Conservation (phyloP, 768 basidiomycete species). For the Albatrellus ellisii region DNA sequence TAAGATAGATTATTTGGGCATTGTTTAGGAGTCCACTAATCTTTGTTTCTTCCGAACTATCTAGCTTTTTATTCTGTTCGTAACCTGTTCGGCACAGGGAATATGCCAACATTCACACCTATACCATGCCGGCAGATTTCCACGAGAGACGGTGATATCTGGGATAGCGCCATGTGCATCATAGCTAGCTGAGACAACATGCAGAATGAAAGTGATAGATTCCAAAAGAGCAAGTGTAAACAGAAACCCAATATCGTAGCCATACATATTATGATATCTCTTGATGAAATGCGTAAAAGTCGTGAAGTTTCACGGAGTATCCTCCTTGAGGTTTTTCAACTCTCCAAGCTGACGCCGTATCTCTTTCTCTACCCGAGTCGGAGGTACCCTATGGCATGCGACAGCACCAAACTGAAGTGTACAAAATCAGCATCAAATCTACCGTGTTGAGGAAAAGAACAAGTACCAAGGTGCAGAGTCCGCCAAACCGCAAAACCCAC, state of each 20-base stretch:
- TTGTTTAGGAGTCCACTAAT: too few species aligned
- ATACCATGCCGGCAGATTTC: constrained; percentile 43
- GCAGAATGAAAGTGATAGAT: background rate
- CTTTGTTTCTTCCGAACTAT: too few species aligned
- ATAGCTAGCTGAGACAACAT: constrained; percentile 16
- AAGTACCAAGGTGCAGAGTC: constrained; percentile 60
- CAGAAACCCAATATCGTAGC: constrained; percentile 8
- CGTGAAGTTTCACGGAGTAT: constrained; percentile 25
- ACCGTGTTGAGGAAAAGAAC: background rate
- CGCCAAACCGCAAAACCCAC: constrained; percentile 91
- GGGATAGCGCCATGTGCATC: constrained; percentile 46
- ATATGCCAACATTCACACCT: constrained; percentile 26
- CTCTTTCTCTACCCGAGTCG: constrained; percentile 82
- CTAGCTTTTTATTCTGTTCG: too few species aligned
- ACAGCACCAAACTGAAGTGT: constrained; percentile 45
- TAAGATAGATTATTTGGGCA: too few species aligned
- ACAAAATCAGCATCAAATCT: background rate
- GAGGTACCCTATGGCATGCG: constrained; percentile 72
- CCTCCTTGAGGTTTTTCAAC: constrained; percentile 61
- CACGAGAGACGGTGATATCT: constrained; percentile 27
- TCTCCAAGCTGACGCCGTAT: constrained; percentile 73
- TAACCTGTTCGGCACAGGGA: constrained; percentile 20
- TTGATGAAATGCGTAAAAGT: background rate
- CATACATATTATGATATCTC: constrained; percentile 1
- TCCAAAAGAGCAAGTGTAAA: background rate